These are phyloP conservation scores for Leccinum barrowsii DNA, from an alignment of 768 basidiomycete species.

Conservation along the genomic window DNA sequence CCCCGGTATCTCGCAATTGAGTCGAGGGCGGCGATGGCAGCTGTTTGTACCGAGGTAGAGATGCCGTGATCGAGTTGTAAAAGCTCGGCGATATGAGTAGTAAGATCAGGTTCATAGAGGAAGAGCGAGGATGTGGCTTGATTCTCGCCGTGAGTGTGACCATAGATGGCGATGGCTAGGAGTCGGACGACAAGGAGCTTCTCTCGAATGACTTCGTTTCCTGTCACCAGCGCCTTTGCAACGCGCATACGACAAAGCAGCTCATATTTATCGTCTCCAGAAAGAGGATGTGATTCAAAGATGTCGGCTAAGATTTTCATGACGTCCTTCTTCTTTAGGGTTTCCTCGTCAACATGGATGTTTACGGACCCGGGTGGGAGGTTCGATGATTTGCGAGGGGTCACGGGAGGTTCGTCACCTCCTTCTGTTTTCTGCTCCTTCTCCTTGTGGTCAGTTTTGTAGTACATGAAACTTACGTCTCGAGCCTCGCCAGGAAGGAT, in stretches of 20 bases:
- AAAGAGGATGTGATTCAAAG: constrained; percentile 62
- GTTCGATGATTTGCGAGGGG: constrained; percentile 45
- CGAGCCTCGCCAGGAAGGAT: constrained; percentile 68
- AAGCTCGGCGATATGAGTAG: constrained; percentile 84
- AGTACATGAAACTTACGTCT: constrained; percentile 80
- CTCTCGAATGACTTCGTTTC: constrained; percentile 60
- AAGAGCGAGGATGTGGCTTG: constrained; percentile 81
- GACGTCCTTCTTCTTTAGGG: constrained; percentile 56
- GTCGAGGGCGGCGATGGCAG: constrained; percentile 87
- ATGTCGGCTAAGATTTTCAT: constrained; percentile 77
- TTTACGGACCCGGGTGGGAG: constrained; percentile 48
- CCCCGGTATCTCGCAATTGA: constrained; percentile 81
- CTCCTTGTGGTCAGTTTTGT: constrained; percentile 55
- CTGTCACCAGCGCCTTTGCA: constrained; percentile 62
- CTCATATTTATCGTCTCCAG: constrained; percentile 83
- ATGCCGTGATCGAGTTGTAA: constrained; percentile 77
- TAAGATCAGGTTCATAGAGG: constrained; percentile 91
- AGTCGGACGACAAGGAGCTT: constrained; percentile 80
- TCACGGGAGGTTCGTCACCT: constrained; percentile 39
- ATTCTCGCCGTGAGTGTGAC: constrained; percentile 78
- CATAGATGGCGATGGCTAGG: constrained; percentile 86
- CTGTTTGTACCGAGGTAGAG: constrained; percentile 70
- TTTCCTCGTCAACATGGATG: constrained; percentile 60
- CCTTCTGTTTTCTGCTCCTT: constrained; percentile 47
- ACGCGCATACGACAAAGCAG: constrained; percentile 82